A percentile compares a stretch with the other conserved stretches of the same genome.
These are phyloP conservation scores for Echites panduratus DNA, from an alignment of 257 asterid species.

Conservation along the genomic window DNA sequence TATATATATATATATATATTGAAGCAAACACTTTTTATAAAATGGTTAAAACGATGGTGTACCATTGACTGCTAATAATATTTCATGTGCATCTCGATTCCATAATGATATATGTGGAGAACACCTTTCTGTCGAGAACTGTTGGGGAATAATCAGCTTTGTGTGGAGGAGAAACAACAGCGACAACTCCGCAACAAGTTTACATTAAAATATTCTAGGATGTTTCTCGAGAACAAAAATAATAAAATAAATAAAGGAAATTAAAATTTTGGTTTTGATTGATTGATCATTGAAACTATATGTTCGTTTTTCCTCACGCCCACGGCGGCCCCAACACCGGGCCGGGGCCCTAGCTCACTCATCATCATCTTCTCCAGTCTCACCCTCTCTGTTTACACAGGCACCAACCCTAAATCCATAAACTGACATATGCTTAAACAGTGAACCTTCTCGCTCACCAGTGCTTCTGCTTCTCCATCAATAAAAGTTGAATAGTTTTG, in stretches of 20 bases:
- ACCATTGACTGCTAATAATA: no score
- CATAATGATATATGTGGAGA: neutral
- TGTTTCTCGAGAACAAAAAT: neutral
- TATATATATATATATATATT: no score
- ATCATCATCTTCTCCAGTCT: no score
- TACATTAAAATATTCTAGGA: constrained; percentile 9
- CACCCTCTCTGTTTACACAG: neutral
- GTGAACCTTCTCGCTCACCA: neutral
- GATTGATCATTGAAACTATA: constrained; percentile 7
- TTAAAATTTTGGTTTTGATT: neutral
- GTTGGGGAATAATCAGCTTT: neutral
- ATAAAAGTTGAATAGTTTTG: neutral
- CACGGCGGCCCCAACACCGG: no score
- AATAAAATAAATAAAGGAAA: no score
- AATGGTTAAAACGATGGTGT: no score
- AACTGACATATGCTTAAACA: neutral
- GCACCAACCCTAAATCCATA: neutral
- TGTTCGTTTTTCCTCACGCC: no score
- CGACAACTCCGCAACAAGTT: neutral
- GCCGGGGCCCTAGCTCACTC: no score
- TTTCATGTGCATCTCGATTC: no score
- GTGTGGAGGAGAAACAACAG: constrained; percentile 16
- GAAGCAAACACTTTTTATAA: no score
- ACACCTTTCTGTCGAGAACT: neutral
- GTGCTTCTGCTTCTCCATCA: neutral